Base-by-base conservation (phyloP, 805 yeast species). In the Deakozyma indianensis region DNA sequence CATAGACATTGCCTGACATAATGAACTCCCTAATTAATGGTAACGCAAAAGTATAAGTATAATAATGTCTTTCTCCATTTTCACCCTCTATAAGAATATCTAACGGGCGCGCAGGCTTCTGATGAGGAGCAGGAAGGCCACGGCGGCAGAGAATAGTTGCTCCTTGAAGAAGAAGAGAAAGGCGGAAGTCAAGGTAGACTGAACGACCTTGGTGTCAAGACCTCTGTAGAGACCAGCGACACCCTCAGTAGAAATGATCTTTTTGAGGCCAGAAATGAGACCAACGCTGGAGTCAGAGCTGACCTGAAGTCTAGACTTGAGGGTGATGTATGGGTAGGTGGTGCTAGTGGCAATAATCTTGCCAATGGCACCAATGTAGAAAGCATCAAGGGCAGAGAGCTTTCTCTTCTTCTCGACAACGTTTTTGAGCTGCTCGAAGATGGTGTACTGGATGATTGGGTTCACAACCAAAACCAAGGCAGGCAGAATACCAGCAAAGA, bases 361-460 rank as follows among this genome's bases (percentile, higher is more conserved):
- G 22, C 95, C 94, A 40, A 88, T 60, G 1, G 96, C 95, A 22
- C 97, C 97, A 48, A 87, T 69, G 51, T 83, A 63, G 56, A 88
- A 83, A 3, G 95, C 94, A 63, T 86, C 86, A 25, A 71, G 53
- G 2, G 95, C 77, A 3, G 82, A 74, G 45, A 64, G 59, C 44
- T 78, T 75, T 40, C 76, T 72, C 35, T 64, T 68, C 47, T 71
- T 75, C 45, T 77, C 68, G 16, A 87, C 69, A 18, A 71, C 53
- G 53, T 83, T 84, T 58, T 81, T 80, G 55, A 84, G 62, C 63
- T 87, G 95, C 65, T 88, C 97, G 61, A 82, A 88, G 41, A 86
- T 75, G 43, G 96, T 84, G 67, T 87, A 88, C 63, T 88, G 96
- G 52, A 88, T 79, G 49, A 88, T 81, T 35, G 97, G 96, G 62